Evolutionary conservation across 345 rosid genomes (phyloP), one percentile per base, ranked within the genome.

Genomic region (Camelina sativa): DNA sequence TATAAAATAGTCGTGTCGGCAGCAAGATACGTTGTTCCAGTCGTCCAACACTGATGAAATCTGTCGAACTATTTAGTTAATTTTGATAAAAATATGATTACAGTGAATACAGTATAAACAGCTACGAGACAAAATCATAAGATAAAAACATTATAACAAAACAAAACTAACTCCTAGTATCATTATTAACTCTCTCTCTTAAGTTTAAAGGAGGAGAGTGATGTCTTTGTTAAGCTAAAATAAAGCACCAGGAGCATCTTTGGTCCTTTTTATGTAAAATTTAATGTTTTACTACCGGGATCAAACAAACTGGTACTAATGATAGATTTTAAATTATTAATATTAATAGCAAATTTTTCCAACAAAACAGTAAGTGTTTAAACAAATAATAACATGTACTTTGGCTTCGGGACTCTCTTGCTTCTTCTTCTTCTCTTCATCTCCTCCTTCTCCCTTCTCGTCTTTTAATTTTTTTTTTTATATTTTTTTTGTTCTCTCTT

Each of bases 1-100:
- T 61, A 54, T 68, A 53, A 52, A 79, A 73, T 81, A 80, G 65
- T 72, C 68, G 76, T 88, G 97, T 93, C 94, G 94, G 97, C 98
- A 69, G 97, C 98, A 67, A 83, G 76, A 79, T 78, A 10, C 34
- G n/a, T 40, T 69, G 34, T 76, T 22, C 53, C 22, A 47, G 13
- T 34, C 62, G 48, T 41, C 34, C 2, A 40, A 41, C 34, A 62
- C 35, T 57, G 46, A 76, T 35, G 35, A 37, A 37, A 53, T 54
- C 55, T 48, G 35, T 11, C 15, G 23, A 65, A 4, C 51, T 59
- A 56, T 11, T 5, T 68, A 67, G 59, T 62, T 11, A 19, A 25
- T 12, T 17, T 16, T 34, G 7, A 38, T 28, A n/a, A 35, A 3
- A 9, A 10, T 10, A 38, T 13, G 2, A 50, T 6, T 19, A 11